Conservation (phyloP, 2,329 filamentous ascomycete genomes). For the Lachnellula occidentalis region DNA sequence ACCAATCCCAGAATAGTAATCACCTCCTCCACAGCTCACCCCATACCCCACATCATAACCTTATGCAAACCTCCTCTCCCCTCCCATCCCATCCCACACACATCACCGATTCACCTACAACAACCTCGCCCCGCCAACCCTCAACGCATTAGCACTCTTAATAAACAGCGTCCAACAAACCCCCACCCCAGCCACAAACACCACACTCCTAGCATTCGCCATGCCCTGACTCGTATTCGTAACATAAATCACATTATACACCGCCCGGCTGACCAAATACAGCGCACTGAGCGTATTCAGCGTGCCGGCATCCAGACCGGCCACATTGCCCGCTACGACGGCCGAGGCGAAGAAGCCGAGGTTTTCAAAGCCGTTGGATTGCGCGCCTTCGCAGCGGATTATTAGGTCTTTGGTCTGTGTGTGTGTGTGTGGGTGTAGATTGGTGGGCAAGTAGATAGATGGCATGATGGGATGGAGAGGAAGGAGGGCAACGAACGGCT, state of each 20-base stretch:
- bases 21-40: no score
- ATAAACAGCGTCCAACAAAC: constrained; percentile 20
- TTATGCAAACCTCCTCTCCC: neutral
- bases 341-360: constrained; percentile 35
- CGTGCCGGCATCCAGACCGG: constrained; percentile 26
- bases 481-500: constrained; percentile 13
- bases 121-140: neutral
- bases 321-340: constrained; percentile 35
- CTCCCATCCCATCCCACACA: neutral
- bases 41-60: neutral
- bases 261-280: constrained; percentile 18
- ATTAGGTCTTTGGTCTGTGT: constrained; percentile 32
- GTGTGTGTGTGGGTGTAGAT: no score
- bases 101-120: neutral
- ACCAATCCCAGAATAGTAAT: no score
- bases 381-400: constrained; percentile 33
- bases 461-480: neutral
- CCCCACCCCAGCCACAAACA: constrained; percentile 16
- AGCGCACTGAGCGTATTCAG: constrained; percentile 16
- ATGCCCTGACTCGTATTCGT: constrained; percentile 11
- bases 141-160: constrained; percentile 20
- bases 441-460: no score
- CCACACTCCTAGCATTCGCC: constrained; percentile 11
- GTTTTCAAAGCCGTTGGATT: constrained; percentile 36
- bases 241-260: constrained; percentile 24